Evolutionary conservation across 2,329 filamentous ascomycete genomes (phyloP), one percentile per base, ranked within the genome.

Genomic region (Coniochaeta pulveracea): DNA sequence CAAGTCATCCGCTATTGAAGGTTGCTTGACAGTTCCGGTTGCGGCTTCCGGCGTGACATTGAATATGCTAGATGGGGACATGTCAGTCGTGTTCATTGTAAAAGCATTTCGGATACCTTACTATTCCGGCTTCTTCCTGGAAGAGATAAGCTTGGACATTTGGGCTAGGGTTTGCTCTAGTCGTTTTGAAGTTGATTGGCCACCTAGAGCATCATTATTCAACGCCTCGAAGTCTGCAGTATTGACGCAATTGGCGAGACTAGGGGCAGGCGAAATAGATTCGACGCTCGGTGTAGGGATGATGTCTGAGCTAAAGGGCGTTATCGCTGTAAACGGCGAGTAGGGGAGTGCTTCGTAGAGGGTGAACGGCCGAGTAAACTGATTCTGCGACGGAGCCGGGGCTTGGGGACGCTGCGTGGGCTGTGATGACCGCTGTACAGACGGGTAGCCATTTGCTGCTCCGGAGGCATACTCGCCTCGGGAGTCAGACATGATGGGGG

Each of bases 271-370:
- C 6, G 67, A 66, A 14, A 66, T 69, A 16, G 66, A 67, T 30
- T 73, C 72, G 34, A 80, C 64, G 8, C 63, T 67, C 7, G 77
- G 77, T 19, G 74, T 64, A n/a, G 72, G 76, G 23, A 83, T 73
- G 36, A 81, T 69, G 47, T 75, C 77, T 82, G 41, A 15, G 15
- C 14, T 7, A 14, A n/a, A 11, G 3, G 84, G 83, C 34, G 84
- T 69, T 31, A 88, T 80, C 4, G 82, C 85, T 31, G 79, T 83
- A 51, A 89, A 79, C 16, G 85, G 84, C 33, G 83, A 84, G 56
- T 78, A 88, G n/a, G 82, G 80, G 28, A 91, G 64, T 19, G 83
- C 83, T 49, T 91, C 81, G 36, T 80, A 71, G 10, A 91, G 69
- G 4, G 70, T 71, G 49, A 78, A 75, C 2, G 76, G 66, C 35